These are phyloP conservation scores for Cladosporium sp. DNA, from an alignment of 2,329 filamentous ascomycete species.

Conservation along the genomic window DNA sequence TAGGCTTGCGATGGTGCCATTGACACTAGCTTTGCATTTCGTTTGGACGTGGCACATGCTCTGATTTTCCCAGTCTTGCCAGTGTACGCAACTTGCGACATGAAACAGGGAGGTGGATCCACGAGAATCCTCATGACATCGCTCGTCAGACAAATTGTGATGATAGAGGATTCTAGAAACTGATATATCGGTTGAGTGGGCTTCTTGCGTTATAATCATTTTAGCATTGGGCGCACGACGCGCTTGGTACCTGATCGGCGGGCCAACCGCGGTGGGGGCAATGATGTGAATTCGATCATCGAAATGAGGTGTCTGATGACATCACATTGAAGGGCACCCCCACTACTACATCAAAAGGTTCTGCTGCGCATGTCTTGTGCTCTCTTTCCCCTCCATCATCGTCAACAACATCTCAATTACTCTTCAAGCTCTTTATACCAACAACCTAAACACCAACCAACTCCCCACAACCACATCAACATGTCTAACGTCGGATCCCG, in stretches of 20 bases:
- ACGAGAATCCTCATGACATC: neutral
- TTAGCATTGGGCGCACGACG: slow-evolving; percentile 13
- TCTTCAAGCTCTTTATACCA: neutral
- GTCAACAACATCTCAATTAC: slow-evolving; percentile 10
- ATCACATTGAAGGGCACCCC: slow-evolving; percentile 3
- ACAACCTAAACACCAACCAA: slow-evolving; percentile 4
- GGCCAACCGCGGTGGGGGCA: slow-evolving; percentile 7
- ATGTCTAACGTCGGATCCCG: slow-evolving; percentile 64
- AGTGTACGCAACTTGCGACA: too few species aligned
- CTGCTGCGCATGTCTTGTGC: slow-evolving; percentile 9
- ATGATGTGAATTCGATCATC: slow-evolving; percentile 16
- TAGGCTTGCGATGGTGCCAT: neutral
- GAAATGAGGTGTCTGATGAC: slow-evolving; percentile 9
- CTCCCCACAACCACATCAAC: slow-evolving; percentile 27
- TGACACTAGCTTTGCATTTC: neutral
- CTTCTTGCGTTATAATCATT: slow-evolving; percentile 1
- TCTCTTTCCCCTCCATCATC: slow-evolving; percentile 10
- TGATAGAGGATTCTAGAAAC: slow-evolving; percentile 16
- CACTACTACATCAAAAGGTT: slow-evolving; percentile 17
- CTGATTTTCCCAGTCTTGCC: neutral
- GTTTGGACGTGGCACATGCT: neutral
- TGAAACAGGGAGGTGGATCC: neutral
- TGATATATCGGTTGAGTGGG: slow-evolving; percentile 9
- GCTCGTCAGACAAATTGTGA: neutral
- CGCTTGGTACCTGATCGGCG: neutral